Evolutionary conservation across 805 yeast genomes (phyloP).

Genomic region (Metschnikowia dekortorum): DNA sequence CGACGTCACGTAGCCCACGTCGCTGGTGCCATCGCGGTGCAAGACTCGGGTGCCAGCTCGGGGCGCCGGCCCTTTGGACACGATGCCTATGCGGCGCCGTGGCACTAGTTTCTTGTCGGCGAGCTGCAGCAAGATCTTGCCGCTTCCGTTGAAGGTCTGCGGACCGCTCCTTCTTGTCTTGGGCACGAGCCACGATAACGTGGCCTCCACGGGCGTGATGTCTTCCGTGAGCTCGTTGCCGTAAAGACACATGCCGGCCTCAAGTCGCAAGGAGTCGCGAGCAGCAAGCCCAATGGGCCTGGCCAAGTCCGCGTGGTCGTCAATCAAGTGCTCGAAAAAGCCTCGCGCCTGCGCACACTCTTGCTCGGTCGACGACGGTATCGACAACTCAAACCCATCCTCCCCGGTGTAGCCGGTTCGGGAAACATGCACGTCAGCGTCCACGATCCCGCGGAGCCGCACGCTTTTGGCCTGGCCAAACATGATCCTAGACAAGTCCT

Average conservation of each 20-base stretch:
- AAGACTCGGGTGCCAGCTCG: conserved; percentile 71
- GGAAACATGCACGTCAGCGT: conserved; percentile 64
- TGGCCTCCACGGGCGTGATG: conserved; percentile 83
- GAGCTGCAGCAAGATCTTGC: conserved; percentile 65
- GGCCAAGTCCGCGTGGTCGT: conserved; percentile 49
- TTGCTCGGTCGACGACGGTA: conserved; percentile 46
- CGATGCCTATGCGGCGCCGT: conserved; percentile 66
- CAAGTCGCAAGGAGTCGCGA: conserved; percentile 89
- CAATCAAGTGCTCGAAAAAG: conserved; percentile 58
- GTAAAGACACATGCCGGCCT: conserved; percentile 97
- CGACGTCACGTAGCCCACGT: conserved; percentile 57
- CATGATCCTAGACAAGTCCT: conserved; percentile 54
- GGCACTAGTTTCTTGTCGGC: conserved; percentile 57
- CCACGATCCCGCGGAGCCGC: conserved; percentile 37
- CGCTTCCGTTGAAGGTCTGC: conserved; percentile 70
- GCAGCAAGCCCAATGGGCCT: conserved; percentile 97
- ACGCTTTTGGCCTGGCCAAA: conserved; percentile 69
- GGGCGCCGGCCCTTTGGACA: conserved; percentile 85
- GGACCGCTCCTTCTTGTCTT: conserved; percentile 59
- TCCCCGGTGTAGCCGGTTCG: conserved; percentile 98
- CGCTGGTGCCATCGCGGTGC: conserved; percentile 45
- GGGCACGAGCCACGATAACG: conserved; percentile 85
- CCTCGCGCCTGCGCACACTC: conserved; percentile 45
- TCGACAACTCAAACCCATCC: conserved; percentile 92
- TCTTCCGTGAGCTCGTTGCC: conserved; percentile 84